Conservation (phyloP, 2,329 filamentous ascomycete genomes). For the Fusarium ambrosium region DNA sequence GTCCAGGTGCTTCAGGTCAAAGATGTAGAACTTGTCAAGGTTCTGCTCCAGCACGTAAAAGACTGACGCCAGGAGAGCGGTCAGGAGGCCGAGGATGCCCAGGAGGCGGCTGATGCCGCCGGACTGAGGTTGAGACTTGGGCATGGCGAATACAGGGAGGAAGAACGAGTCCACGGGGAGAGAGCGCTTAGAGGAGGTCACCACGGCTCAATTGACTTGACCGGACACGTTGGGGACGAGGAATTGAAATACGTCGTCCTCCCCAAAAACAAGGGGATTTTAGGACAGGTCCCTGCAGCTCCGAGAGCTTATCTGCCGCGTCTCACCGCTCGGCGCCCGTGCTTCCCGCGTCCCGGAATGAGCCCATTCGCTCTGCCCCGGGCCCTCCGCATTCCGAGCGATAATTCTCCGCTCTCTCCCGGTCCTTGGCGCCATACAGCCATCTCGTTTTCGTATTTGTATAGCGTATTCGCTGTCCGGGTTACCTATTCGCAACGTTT, state of each 20-base stretch:
- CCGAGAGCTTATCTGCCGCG: slow-evolving; percentile 36
- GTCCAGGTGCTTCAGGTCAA: slow-evolving; percentile 76
- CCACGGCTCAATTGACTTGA: slow-evolving; percentile 25
- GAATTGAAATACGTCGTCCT: background rate
- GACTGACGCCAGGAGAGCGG: slow-evolving; percentile 67
- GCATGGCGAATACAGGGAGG: slow-evolving; percentile 16
- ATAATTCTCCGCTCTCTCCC: slow-evolving; percentile 23
- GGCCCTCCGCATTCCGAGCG: slow-evolving; percentile 25
- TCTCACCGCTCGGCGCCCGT: slow-evolving; percentile 47
- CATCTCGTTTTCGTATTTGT: slow-evolving; percentile 45
- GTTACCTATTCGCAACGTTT: background rate
- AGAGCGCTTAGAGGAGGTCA: background rate
- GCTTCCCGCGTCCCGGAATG: slow-evolving; percentile 39
- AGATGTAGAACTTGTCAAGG: slow-evolving; percentile 79
- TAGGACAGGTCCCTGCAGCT: slow-evolving; percentile 29
- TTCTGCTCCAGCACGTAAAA: slow-evolving; percentile 70
- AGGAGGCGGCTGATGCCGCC: slow-evolving; percentile 56
- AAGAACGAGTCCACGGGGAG: background rate
- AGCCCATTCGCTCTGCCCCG: slow-evolving; percentile 22
- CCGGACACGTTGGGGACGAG: background rate
- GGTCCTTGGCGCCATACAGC: slow-evolving; percentile 3
- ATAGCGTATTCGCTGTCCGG: slow-evolving; percentile 22
- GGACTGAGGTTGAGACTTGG: slow-evolving; percentile 37
- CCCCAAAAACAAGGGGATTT: slow-evolving; percentile 20
- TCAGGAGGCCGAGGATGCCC: slow-evolving; percentile 64